Percentiles rank a stretch among this genome's conserved stretches.
phyloP scores from a whole-genome alignment of 768 basidiomycete genomes.

The Candolleomyces aberdarensis region DNA sequence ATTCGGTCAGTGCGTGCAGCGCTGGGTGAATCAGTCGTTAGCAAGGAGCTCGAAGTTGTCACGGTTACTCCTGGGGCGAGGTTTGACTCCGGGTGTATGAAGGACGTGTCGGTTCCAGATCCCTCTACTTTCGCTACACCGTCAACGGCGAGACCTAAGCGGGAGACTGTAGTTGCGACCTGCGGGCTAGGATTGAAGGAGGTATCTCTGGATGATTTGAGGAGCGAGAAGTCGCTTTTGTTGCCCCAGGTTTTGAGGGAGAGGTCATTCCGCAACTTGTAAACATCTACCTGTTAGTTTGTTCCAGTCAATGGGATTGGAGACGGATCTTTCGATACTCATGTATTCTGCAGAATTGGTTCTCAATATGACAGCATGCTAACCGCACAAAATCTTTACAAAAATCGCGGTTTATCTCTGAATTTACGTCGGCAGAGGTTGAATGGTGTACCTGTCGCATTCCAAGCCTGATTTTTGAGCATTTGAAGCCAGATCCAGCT shows the following conservation, averaged over 20 bases:
- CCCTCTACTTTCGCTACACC: too few species aligned
- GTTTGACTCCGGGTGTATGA: background rate
- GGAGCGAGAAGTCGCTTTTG: background rate
- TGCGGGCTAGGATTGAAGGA: background rate
- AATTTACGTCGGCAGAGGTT: too few species aligned
- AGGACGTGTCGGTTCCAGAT: background rate
- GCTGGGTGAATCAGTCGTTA: background rate
- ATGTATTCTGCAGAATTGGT: background rate
- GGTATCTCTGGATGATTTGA: background rate
- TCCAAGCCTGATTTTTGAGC: too few species aligned
- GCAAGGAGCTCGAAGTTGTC: background rate
- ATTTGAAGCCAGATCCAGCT: too few species aligned
- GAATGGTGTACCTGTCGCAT: too few species aligned
- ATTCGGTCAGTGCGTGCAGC: background rate
- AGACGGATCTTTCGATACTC: background rate
- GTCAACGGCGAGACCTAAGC: background rate
- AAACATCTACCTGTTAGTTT: background rate
- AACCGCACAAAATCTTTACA: too few species aligned
- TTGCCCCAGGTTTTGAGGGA: background rate
- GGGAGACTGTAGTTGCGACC: background rate
- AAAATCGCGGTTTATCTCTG: too few species aligned
- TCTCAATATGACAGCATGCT: too few species aligned
- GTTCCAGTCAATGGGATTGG: background rate
- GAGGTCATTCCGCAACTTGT: background rate
- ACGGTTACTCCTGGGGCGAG: background rate